Evolutionary conservation across 495 filamentous ascomycete genomes (phyloP), one percentile per base, ranked within the genome.

Genomic region (Annulohypoxylon nitens): DNA sequence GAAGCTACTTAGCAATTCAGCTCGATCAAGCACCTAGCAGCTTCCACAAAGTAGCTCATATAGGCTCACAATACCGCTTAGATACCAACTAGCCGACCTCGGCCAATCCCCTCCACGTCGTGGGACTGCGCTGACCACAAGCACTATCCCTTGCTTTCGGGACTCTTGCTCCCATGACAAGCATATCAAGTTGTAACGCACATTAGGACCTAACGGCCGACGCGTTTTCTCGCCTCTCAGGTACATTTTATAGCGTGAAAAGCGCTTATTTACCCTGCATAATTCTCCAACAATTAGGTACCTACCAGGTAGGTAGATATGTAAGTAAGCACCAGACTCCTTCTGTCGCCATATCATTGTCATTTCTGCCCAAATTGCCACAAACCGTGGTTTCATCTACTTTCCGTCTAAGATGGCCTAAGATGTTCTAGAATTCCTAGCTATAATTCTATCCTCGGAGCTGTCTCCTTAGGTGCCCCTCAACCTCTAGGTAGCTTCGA

Each of bases 121-220:
- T 43, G 20, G 47, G 45, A 37, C 43, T 30, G 10, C 10, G 23
- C 1, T 20, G 20, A 8, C 12, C 20, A 67, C 14, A 36, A 8
- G 4, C 12, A 4, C 43, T 41, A 50, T 39, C 39, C 62, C 55
- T 61, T 11, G 25, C 50, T 9, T 64, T 20, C 6, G 36, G 18
- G 30, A 11, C 36, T 41, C 50, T 26, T 64, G 47, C 60, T 65
- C 53, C 37, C 64, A 60, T 68, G 65, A 61, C 64, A 25, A 69
- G 41, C 54, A 23, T 23, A 23, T 23, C 20, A 23, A 23, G 20
- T 23, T 65, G 43, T 36, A 69, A 45, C 36, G 43, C 16, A 43
- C 26, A 9, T 12, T 58, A 10, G 26, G 10, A 26, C 43, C 34
- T 54, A 53, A 26, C 48, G 23, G 48, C 34, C 16, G 10, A 4